Evolutionary conservation across 1,284 basidiomycete genomes (phyloP).

Genomic region (Rhodotorula glutinis): DNA sequence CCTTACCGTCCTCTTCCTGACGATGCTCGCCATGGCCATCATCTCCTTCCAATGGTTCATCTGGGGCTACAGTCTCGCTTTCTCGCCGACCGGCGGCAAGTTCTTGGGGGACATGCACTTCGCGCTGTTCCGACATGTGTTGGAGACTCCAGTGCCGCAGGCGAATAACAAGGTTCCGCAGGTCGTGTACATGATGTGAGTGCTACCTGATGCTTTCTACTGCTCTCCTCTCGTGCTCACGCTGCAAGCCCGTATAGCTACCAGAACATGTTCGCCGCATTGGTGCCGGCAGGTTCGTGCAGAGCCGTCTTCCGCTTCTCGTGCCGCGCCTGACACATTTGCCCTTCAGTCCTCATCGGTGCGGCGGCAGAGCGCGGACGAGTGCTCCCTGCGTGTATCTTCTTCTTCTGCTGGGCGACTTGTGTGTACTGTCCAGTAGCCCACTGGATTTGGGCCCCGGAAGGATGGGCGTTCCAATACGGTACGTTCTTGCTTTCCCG

Average conservation of each 20-base stretch:
- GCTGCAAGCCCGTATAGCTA: conserved; percentile 64
- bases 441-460: conserved; percentile 41
- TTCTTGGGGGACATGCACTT: conserved; percentile 72
- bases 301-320: not conserved
- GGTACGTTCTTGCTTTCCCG: not conserved
- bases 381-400: conserved; percentile 80
- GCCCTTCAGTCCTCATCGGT: conserved; percentile 63
- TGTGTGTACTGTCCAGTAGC: conserved; percentile 42
- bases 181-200: conserved; percentile 47
- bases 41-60: conserved; percentile 58
- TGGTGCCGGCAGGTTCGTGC: conserved; percentile 54
- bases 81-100: conserved; percentile 59
- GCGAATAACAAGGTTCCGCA: conserved; percentile 56
- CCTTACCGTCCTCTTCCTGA: conserved; percentile 54
- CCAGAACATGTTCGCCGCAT: conserved; percentile 82
- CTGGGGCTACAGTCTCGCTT: conserved; percentile 49
- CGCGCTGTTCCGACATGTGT: conserved; percentile 62
- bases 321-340: not conserved
- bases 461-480: conserved; percentile 36
- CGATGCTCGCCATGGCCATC: conserved; percentile 60
- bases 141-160: conserved; percentile 68
- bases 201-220: not conserved
- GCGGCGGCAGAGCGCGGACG: conserved; percentile 81
- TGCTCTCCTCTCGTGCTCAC: too few relatives aligned
- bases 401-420: conserved; percentile 73